Percentiles rank a stretch among this genome's conserved stretches.
phyloP scores from a whole-genome alignment of 2,329 filamentous ascomycete genomes.

The Aspergillus sp. region DNA sequence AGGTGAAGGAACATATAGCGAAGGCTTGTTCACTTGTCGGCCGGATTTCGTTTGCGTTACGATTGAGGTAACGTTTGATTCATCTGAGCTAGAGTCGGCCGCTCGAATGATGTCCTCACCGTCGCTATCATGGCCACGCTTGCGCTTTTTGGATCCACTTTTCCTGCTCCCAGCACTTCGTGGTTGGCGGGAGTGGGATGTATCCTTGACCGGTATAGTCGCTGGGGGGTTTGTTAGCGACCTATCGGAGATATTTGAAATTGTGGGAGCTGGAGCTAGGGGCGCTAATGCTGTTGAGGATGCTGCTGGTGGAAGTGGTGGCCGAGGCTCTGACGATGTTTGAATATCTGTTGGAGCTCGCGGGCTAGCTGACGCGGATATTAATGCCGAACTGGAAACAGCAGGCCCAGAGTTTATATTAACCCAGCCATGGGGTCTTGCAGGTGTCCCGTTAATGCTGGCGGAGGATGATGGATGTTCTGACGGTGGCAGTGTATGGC shows the following conservation, averaged over 20 bases:
- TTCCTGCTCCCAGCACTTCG: conserved; percentile 14
- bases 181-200: conserved; percentile 17
- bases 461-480: background rate
- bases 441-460: background rate
- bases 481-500: background rate
- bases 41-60: conserved; percentile 74
- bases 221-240: background rate
- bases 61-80: conserved; percentile 52
- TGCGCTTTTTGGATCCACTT: conserved; percentile 24
- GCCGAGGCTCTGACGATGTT: background rate
- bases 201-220: conserved; percentile 14
- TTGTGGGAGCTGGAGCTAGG: background rate
- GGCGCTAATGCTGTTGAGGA: background rate
- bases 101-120: conserved; percentile 35
- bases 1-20: conserved; percentile 58
- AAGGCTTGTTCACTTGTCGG: conserved; percentile 65
- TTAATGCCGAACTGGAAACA: background rate
- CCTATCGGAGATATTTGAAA: background rate
- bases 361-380: background rate
- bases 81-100: conserved; percentile 39
- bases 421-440: background rate
- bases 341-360: background rate
- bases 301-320: background rate
- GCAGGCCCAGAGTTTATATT: background rate
- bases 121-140: conserved; percentile 28